These are phyloP conservation scores for Monilinia aucupariae DNA, from an alignment of 2,329 filamentous ascomycete genomes.

Conservation along the genomic window DNA sequence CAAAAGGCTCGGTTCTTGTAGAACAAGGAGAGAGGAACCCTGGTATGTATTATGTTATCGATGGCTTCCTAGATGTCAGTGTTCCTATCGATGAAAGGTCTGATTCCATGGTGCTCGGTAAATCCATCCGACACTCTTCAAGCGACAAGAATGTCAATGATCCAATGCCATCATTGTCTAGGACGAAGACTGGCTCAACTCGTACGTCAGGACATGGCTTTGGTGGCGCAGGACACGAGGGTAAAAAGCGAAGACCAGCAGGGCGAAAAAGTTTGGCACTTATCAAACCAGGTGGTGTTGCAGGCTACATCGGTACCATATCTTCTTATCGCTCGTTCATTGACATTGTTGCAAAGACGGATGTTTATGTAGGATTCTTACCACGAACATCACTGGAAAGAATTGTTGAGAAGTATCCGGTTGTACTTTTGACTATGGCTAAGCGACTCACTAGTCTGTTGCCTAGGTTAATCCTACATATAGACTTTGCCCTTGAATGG, in stretches of 20 bases:
- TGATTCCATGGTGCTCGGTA: slow-evolving; percentile 31
- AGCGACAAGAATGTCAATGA: slow-evolving; percentile 33
- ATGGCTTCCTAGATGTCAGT: slow-evolving; percentile 92
- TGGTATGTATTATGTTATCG: slow-evolving; percentile 93
- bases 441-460: slow-evolving; percentile 87
- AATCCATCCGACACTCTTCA: slow-evolving; percentile 24
- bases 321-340: slow-evolving; percentile 95
- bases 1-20: slow-evolving; percentile 86
- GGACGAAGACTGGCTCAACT: slow-evolving; percentile 41
- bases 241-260: slow-evolving; percentile 40
- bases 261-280: slow-evolving; percentile 73
- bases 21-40: slow-evolving; percentile 97
- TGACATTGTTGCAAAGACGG: slow-evolving; percentile 93
- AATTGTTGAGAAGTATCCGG: slow-evolving; percentile 87
- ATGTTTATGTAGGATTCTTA: slow-evolving; percentile 95
- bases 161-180: slow-evolving; percentile 41
- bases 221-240: slow-evolving; percentile 26
- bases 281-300: slow-evolving; percentile 89
- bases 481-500: slow-evolving; percentile 98
- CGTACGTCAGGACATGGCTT: slow-evolving; percentile 29
- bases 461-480: slow-evolving; percentile 85
- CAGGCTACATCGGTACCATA: slow-evolving; percentile 89
- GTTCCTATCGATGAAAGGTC: slow-evolving; percentile 55
- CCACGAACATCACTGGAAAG: slow-evolving; percentile 80
- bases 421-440: slow-evolving; percentile 90